phyloP scores from a whole-genome alignment of 805 yeast genomes.

The Candida succiphila region DNA sequence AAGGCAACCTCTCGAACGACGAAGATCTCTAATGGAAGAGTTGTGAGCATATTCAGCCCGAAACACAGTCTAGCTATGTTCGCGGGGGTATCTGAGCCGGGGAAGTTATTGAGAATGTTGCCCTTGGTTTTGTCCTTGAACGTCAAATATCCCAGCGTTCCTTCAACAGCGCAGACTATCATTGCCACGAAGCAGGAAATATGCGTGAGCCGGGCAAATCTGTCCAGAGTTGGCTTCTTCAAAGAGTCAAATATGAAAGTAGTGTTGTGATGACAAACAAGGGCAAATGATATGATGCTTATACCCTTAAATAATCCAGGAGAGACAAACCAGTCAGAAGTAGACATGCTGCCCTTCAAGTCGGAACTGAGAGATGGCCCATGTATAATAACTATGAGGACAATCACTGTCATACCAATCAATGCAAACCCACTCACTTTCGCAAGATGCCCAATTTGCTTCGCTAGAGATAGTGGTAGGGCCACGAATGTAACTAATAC shows the following conservation, averaged over 20 bases:
- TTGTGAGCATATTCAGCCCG: slow-evolving; percentile 87
- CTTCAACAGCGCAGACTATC: slow-evolving; percentile 70
- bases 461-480: slow-evolving; percentile 70
- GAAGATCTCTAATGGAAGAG: slow-evolving; percentile 83
- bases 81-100: slow-evolving; percentile 59
- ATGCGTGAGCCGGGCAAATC: slow-evolving; percentile 74
- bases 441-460: slow-evolving; percentile 78
- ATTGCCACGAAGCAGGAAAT: slow-evolving; percentile 75
- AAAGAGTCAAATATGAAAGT: slow-evolving; percentile 82
- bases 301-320: slow-evolving; percentile 75
- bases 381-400: slow-evolving; percentile 57
- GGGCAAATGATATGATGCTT: slow-evolving; percentile 89
- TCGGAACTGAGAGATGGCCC: slow-evolving; percentile 53
- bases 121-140: slow-evolving; percentile 79
- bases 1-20: slow-evolving; percentile 83
- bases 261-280: slow-evolving; percentile 93
- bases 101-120: slow-evolving; percentile 80
- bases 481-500: slow-evolving; percentile 65
- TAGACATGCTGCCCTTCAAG: slow-evolving; percentile 37
- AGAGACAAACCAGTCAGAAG: slow-evolving; percentile 42
- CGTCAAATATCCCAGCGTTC: slow-evolving; percentile 63
- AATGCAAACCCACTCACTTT: slow-evolving; percentile 82
- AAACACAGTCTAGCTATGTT: slow-evolving; percentile 86
- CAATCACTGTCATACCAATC: slow-evolving; percentile 74
- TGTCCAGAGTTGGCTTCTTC: slow-evolving; percentile 60